These are phyloP conservation scores for Volvox reticuliferus DNA, from an alignment of 139 green algal genomes.

Conservation along the genomic window DNA sequence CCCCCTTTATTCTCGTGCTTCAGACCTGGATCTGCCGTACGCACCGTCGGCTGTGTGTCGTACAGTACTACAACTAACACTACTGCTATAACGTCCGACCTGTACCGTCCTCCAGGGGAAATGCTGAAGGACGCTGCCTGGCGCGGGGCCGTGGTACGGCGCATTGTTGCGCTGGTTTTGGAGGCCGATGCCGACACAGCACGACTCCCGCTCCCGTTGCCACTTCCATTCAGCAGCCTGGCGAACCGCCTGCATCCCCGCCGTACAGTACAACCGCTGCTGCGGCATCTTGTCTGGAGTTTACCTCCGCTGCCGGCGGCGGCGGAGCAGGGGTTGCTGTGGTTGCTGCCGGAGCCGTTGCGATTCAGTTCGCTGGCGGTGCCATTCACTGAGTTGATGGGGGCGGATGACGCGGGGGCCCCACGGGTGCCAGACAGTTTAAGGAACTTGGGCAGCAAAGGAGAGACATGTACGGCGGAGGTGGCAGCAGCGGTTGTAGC, in stretches of 20 bases:
- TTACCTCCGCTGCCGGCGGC: slow-evolving; percentile 38
- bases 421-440: no score
- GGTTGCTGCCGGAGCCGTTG: slow-evolving; percentile 17
- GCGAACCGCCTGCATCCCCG: not conserved
- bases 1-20: no score
- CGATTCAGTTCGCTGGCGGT: not conserved
- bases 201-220: not conserved
- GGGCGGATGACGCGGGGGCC: no score
- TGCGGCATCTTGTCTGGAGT: not conserved
- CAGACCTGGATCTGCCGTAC: no score
- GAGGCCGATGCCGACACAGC: slow-evolving; percentile 31
- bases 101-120: not conserved
- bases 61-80: no score
- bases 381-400: not conserved
- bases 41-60: no score
- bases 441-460: no score
- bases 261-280: slow-evolving; percentile 23
- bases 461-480: no score
- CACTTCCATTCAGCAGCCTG: not conserved
- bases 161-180: not conserved
- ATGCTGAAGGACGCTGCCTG: slow-evolving; percentile 25
- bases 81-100: not conserved
- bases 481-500: not conserved
- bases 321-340: not conserved
- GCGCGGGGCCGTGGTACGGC: slow-evolving; percentile 4